A percentile compares a stretch with the other conserved stretches of the same genome.
phyloP scores from a whole-genome alignment of 352 stramenopile species.

The Phytophthora fragariae region DNA sequence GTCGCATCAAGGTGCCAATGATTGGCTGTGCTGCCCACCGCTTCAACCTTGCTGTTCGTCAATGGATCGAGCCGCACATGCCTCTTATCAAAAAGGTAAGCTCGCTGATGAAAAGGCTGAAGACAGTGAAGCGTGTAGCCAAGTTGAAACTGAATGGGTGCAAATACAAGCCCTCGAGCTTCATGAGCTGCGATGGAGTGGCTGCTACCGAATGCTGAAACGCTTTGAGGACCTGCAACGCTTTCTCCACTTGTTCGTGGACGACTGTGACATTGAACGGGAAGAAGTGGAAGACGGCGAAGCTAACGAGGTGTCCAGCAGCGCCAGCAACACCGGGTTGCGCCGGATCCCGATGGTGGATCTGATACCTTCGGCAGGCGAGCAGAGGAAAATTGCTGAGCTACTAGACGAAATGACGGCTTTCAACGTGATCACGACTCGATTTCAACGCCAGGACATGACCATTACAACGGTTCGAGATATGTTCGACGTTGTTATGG shows the following conservation, averaged over 20 bases:
- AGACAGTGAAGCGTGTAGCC: neutral
- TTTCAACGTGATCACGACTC: no score
- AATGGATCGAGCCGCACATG: neutral
- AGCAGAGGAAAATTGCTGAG: constrained; percentile 7
- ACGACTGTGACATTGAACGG: constrained; percentile 6
- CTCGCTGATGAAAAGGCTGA: neutral
- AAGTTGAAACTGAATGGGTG: constrained; percentile 1
- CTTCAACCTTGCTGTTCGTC: neutral
- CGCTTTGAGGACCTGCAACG: constrained; percentile 13
- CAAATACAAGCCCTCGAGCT: neutral
- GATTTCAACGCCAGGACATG: no score
- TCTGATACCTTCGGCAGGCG: constrained; percentile 6
- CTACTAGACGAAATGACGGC: constrained; percentile 6
- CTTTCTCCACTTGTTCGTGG: constrained; percentile 5
- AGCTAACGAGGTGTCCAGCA: neutral
- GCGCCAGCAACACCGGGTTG: neutral
- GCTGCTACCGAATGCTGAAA: neutral
- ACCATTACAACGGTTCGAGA: no score
- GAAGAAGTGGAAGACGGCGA: neutral
- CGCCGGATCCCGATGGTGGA: constrained; percentile 3
- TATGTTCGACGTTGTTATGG: no score
- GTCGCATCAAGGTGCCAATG: neutral
- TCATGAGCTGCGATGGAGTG: constrained; percentile 1
- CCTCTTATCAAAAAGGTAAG: constrained; percentile 3
- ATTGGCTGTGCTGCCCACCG: constrained; percentile 1